Conservation (phyloP, 2,329 filamentous ascomycete species). For the Arthrobotrys pseudoclavata region DNA sequence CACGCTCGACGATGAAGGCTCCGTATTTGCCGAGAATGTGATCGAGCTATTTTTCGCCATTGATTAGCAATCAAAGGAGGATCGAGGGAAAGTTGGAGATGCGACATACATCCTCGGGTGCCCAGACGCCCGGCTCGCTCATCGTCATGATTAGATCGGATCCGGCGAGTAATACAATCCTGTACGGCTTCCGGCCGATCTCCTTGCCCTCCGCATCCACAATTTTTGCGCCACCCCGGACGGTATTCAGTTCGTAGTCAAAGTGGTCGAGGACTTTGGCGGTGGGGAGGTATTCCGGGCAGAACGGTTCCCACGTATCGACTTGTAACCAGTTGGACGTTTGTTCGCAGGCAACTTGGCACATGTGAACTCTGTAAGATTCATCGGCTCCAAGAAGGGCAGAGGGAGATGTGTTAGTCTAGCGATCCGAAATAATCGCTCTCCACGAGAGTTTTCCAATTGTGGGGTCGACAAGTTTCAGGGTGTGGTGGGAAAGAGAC, state of each 20-base stretch:
- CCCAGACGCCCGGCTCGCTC: slow-evolving; percentile 84
- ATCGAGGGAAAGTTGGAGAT: neutral
- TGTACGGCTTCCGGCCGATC: slow-evolving; percentile 49
- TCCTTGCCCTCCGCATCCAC: slow-evolving; percentile 50
- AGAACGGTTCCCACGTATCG: slow-evolving; percentile 88
- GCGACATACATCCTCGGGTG: slow-evolving; percentile 76
- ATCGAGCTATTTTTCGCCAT: slow-evolving; percentile 67
- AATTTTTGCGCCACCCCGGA: slow-evolving; percentile 76
- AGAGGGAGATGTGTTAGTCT: slow-evolving; percentile 48
- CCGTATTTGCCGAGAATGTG: slow-evolving; percentile 88
- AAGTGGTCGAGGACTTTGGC: slow-evolving; percentile 92
- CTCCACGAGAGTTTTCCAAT: slow-evolving; percentile 17
- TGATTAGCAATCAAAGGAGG: neutral
- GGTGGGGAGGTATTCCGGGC: slow-evolving; percentile 87
- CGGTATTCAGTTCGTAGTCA: slow-evolving; percentile 86
- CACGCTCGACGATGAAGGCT: slow-evolving; percentile 87
- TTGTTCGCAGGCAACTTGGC: slow-evolving; percentile 81
- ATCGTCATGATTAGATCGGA: slow-evolving; percentile 81
- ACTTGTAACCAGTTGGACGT: slow-evolving; percentile 86
- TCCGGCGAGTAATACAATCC: slow-evolving; percentile 85
- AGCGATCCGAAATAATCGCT: slow-evolving; percentile 31
- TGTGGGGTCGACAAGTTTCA: neutral
- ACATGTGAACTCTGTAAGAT: slow-evolving; percentile 79
- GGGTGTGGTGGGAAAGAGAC: slow-evolving; percentile 31
- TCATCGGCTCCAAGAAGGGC: slow-evolving; percentile 37